Conservation (phyloP, 169 alveolate species). For the Perkinsus olseni region DNA sequence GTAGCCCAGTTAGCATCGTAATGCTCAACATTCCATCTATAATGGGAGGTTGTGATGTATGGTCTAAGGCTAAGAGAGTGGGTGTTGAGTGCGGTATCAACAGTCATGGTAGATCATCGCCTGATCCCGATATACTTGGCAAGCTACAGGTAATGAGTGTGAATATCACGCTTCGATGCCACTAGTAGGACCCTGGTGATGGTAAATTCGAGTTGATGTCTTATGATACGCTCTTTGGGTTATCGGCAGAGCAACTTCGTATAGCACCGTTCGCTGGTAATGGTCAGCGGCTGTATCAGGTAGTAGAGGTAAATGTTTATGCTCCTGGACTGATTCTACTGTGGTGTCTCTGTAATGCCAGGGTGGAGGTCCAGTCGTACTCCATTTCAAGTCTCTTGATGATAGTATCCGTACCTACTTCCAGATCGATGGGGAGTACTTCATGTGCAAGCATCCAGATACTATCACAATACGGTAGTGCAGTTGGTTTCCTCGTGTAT, state of each 20-base stretch:
- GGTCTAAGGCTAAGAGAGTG: neutral
- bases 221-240: conserved; percentile 10
- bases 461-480: neutral
- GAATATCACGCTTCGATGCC: neutral
- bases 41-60: neutral
- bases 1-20: neutral
- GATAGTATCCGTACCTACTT: conserved; percentile 8
- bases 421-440: conserved; percentile 33
- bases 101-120: too few species aligned
- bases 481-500: neutral
- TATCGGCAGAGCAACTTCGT: conserved; percentile 16
- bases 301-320: conserved; percentile 19
- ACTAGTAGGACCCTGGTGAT: conserved; percentile 13
- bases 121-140: neutral
- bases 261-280: neutral
- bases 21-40: neutral
- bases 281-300: conserved; percentile 12
- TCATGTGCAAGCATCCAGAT: neutral
- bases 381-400: neutral
- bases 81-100: neutral
- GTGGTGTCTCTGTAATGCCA: conserved; percentile 27
- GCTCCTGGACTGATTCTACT: neutral
- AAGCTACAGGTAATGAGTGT: neutral
- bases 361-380: neutral
- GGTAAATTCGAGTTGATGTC: conserved; percentile 15